A percentile compares a stretch with the other conserved stretches of the same genome.
These are phyloP conservation scores for Microbotryomycetes sp. DNA, from an alignment of 1,284 basidiomycete species.

Conservation along the genomic window DNA sequence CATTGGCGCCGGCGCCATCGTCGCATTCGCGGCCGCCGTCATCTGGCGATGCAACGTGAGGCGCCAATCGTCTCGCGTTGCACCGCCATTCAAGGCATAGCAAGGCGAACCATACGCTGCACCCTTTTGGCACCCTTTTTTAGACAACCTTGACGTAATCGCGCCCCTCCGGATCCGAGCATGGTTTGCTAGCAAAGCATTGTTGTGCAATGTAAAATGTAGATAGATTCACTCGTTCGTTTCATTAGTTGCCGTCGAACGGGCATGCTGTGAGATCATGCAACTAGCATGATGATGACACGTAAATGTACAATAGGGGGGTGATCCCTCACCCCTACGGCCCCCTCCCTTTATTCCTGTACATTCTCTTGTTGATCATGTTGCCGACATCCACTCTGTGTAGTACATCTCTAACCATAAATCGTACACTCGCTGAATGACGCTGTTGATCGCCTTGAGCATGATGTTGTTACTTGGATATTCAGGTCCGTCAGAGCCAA, in stretches of 20 bases:
- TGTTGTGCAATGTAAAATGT: not conserved
- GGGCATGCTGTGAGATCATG: too few relatives aligned
- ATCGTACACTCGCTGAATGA: not conserved
- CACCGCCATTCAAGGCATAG: not conserved
- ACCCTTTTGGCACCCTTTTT: not conserved
- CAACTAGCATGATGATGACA: too few relatives aligned
- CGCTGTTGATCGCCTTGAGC: not conserved
- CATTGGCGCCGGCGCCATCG: not conserved
- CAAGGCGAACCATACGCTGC: not conserved
- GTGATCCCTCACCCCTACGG: too few relatives aligned
- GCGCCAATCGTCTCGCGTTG: not conserved
- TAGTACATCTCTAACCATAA: not conserved
- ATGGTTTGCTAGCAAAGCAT: not conserved
- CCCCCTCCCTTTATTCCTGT: too few relatives aligned
- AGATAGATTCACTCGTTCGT: not conserved
- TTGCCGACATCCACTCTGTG: not conserved
- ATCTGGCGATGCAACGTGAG: not conserved
- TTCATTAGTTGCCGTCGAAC: not conserved
- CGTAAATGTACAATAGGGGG: too few relatives aligned
- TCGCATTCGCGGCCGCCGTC: not conserved
- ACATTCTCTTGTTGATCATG: not conserved
- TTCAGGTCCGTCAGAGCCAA: too few relatives aligned
- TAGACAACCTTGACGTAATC: too few relatives aligned
- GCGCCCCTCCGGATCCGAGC: too few relatives aligned
- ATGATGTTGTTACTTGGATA: not conserved